Evolutionary conservation across 352 stramenopile genomes (phyloP).

Genomic region (Pythium angustatum): DNA sequence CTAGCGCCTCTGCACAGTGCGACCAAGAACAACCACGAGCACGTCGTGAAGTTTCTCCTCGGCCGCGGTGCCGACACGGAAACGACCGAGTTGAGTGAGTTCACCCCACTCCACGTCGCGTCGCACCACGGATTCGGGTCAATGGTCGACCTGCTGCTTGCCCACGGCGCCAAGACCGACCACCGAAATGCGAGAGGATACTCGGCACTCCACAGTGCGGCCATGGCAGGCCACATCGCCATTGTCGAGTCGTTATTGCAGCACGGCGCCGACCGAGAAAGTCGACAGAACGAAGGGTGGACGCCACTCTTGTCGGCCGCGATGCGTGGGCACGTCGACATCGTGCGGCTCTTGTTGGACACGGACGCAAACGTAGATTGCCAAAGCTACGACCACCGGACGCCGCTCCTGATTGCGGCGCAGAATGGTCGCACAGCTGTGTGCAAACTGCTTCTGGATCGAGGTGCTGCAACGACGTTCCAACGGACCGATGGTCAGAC

Average conservation of each 20-base stretch:
- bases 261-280: background rate
- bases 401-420: background rate
- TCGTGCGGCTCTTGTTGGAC: background rate
- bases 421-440: background rate
- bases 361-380: background rate
- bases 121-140: background rate
- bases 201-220: background rate
- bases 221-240: background rate
- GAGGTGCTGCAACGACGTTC: too few relatives aligned
- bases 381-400: constrained; percentile 1
- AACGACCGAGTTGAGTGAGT: background rate
- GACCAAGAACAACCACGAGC: background rate
- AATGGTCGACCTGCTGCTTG: background rate
- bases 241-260: background rate
- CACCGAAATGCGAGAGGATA: background rate
- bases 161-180: background rate
- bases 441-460: background rate
- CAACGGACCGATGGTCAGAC: constrained; percentile 1
- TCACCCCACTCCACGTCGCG: background rate
- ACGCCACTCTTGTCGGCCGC: background rate
- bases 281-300: background rate
- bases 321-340: background rate
- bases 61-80: background rate
- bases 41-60: background rate
- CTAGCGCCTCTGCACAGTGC: too few relatives aligned